Percentiles rank a stretch among this genome's conserved stretches.
phyloP scores from a whole-genome alignment of 2,329 filamentous ascomycete genomes.

The Aschersonia sp. region DNA sequence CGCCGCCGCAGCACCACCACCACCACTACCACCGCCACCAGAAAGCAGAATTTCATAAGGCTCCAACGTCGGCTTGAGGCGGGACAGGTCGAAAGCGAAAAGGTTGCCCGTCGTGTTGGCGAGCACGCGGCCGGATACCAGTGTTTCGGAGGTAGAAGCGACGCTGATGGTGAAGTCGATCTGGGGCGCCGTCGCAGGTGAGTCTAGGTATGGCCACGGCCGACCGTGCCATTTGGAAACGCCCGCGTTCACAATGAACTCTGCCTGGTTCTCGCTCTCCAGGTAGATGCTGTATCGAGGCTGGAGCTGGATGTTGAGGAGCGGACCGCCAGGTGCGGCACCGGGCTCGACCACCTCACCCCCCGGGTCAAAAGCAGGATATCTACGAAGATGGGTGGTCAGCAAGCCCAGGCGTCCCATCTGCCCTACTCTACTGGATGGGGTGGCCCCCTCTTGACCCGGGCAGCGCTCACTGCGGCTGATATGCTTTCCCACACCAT shows the following conservation, averaged over 20 bases:
- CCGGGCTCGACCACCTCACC: slow-evolving; percentile 24
- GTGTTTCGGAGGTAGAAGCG: slow-evolving; percentile 11
- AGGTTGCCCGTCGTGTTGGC: slow-evolving; percentile 20
- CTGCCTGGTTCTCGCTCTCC: slow-evolving; percentile 21
- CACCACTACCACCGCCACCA: slow-evolving; percentile 8
- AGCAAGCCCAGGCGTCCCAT: neutral
- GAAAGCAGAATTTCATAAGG: slow-evolving; percentile 25
- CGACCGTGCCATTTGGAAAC: slow-evolving; percentile 25
- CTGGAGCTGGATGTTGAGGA: slow-evolving; percentile 27
- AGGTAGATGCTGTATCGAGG: slow-evolving; percentile 33
- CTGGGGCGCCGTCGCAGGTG: slow-evolving; percentile 6
- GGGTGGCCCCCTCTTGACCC: neutral
- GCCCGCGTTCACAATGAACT: slow-evolving; percentile 28
- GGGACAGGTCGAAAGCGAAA: slow-evolving; percentile 21
- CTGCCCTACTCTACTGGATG: neutral
- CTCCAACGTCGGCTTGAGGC: slow-evolving; percentile 18
- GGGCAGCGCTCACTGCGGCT: slow-evolving; percentile 17
- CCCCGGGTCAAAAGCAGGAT: slow-evolving; percentile 28
- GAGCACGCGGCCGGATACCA: slow-evolving; percentile 18
- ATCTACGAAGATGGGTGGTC: slow-evolving; percentile 7
- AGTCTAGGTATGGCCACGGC: slow-evolving; percentile 16
- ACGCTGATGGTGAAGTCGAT: slow-evolving; percentile 23
- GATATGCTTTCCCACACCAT: slow-evolving; percentile 33
- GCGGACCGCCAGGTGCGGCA: slow-evolving; percentile 13
- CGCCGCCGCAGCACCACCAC: too few relatives aligned